A percentile compares a stretch with the other conserved stretches of the same genome.
Evolutionary conservation across 257 asterid genomes (phyloP).

Genomic region (Fraxinus cuspidata): DNA sequence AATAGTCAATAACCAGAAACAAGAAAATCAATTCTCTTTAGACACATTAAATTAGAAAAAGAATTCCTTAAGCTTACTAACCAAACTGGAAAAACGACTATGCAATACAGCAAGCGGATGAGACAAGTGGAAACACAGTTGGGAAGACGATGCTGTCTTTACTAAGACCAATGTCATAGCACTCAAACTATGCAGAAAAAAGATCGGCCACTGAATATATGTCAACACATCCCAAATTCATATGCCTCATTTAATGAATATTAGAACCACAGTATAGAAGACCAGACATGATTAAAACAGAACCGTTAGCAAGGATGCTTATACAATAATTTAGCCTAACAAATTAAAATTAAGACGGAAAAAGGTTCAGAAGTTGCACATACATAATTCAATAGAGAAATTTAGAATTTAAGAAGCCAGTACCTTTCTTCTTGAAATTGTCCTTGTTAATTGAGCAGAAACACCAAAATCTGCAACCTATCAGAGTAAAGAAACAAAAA

Average conservation of each 20-base stretch:
- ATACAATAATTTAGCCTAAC: slow-evolving; percentile 3
- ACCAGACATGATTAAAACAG: slow-evolving; percentile 15
- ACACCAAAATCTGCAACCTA: slow-evolving; percentile 99
- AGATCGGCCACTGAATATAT: background rate
- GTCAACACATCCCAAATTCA: slow-evolving; percentile 1
- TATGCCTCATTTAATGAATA: background rate
- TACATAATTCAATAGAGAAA: background rate
- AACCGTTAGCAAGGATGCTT: slow-evolving; percentile 2
- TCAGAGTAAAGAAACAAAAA: background rate
- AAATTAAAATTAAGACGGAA: background rate
- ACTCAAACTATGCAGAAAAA: slow-evolving; percentile 15
- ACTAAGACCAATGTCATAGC: background rate
- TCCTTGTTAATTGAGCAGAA: slow-evolving; percentile 95
- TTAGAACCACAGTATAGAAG: background rate
- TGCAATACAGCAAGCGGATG: slow-evolving; percentile 11
- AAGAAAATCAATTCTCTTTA: slow-evolving; percentile 13
- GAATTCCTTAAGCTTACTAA: slow-evolving; percentile 1
- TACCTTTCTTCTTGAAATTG: slow-evolving; percentile 98
- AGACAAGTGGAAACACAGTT: slow-evolving; percentile 8
- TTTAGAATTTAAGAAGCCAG: slow-evolving; percentile 9
- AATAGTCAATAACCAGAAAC: slow-evolving; percentile 19
- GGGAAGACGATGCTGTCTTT: slow-evolving; percentile 8
- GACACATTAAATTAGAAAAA: background rate
- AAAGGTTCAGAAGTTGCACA: background rate
- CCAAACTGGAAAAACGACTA: slow-evolving; percentile 4